Evolutionary conservation across 75 land plant genomes (phyloP).

Genomic region (Sequoiadendron giganteum): DNA sequence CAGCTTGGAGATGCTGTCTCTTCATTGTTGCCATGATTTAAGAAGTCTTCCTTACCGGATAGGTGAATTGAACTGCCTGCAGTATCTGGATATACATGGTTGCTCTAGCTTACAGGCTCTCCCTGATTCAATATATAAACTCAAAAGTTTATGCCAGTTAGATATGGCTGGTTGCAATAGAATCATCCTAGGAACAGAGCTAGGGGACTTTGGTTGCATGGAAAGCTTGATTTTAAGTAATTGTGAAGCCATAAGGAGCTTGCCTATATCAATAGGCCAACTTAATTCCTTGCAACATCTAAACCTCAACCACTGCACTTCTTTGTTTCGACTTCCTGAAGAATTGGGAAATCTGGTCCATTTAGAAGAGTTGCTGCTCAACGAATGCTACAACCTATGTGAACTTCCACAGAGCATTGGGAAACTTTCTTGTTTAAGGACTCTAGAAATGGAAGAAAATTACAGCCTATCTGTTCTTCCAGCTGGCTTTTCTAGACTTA

Average conservation of each 20-base stretch:
- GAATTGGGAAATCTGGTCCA: slow-evolving; percentile 5
- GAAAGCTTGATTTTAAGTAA: slow-evolving; percentile 6
- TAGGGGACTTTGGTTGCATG: not conserved
- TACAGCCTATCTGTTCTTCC: slow-evolving; percentile 8
- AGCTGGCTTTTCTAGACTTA: not conserved
- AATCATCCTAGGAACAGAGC: not conserved
- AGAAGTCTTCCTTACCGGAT: slow-evolving; percentile 2
- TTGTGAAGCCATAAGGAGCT: not conserved
- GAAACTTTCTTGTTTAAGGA: not conserved
- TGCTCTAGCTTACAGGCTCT: not conserved
- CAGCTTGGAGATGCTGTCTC: not conserved
- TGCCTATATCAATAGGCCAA: slow-evolving; percentile 7
- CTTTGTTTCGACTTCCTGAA: slow-evolving; percentile 9
- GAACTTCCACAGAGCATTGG: slow-evolving; percentile 12
- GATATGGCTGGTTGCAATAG: slow-evolving; percentile 6
- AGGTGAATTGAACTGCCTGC: slow-evolving; percentile 6
- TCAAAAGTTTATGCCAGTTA: not conserved
- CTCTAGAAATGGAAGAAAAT: slow-evolving; percentile 14
- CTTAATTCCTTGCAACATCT: slow-evolving; percentile 3
- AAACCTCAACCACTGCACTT: not conserved
- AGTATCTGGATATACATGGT: slow-evolving; percentile 3
- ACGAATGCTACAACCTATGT: slow-evolving; percentile 12
- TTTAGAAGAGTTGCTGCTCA: slow-evolving; percentile 12
- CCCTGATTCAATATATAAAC: slow-evolving; percentile 7
- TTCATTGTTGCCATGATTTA: slow-evolving; percentile 8